These are phyloP conservation scores for Chalciporus piperatus DNA, from an alignment of 768 basidiomycete species.

Conservation along the genomic window DNA sequence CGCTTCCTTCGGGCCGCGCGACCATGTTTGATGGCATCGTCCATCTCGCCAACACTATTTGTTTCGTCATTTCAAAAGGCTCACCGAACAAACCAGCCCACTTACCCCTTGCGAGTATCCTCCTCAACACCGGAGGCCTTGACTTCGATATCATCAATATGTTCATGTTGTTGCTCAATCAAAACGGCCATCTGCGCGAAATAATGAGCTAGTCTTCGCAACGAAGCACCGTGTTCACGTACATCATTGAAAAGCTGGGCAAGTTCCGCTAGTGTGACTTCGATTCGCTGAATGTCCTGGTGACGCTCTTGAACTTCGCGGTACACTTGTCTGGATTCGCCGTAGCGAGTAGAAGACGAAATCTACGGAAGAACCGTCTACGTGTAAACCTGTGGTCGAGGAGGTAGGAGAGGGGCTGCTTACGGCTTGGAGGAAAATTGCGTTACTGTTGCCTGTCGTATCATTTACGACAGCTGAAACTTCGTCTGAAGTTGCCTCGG, in stretches of 20 bases:
- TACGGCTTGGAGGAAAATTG: conserved; percentile 80
- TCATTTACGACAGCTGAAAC: conserved; percentile 66
- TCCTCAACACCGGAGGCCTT: conserved; percentile 60
- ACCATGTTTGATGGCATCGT: conserved; percentile 66
- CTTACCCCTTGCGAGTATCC: conserved; percentile 73
- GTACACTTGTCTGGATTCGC: conserved; percentile 76
- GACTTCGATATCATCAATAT: conserved; percentile 59
- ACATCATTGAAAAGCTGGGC: conserved; percentile 88
- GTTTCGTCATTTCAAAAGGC: background rate
- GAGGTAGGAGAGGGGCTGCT: background rate
- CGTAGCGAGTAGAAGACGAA: conserved; percentile 75
- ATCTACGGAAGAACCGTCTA: conserved; percentile 42
- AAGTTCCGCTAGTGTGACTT: conserved; percentile 83
- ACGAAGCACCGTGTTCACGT: conserved; percentile 14
- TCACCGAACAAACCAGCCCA: background rate
- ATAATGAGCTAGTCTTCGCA: background rate
- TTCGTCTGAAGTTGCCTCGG: conserved; percentile 81
- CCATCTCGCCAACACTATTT: conserved; percentile 56
- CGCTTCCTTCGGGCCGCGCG: conserved; percentile 73
- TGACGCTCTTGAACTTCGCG: conserved; percentile 89
- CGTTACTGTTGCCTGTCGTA: conserved; percentile 51
- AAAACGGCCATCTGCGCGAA: conserved; percentile 66
- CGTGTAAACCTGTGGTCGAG: background rate
- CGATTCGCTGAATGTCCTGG: conserved; percentile 80
- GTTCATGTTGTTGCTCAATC: conserved; percentile 78